Base-by-base conservation (phyloP, 2,329 filamentous ascomycete species). In the Fusarium papillatum region DNA sequence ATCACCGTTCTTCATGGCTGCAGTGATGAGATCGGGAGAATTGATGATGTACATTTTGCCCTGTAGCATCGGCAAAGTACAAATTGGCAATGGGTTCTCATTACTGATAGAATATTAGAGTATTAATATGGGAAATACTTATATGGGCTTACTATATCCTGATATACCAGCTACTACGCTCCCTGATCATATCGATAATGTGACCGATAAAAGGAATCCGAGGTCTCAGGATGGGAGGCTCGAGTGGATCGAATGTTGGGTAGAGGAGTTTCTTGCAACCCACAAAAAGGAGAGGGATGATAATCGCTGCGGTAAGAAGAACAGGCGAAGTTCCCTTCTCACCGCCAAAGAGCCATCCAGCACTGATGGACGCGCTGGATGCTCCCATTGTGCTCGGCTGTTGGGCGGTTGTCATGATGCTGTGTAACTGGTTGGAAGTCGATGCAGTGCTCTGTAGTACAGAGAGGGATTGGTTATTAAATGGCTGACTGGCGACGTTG, bases 1-100 rank as follows among this genome's bases (percentile, higher is more conserved):
- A 16, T 66, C 39, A 10, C 19, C 9, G 36, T 57, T 66, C 10
- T 48, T 55, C 64, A 66, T 57, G 5, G 64, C 64, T 5, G 50
- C 48, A 1, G 48, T 22, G 24, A 66, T 43, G 17, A 66, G 48
- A 17, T 43, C 38, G 3, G 64, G 64, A 5, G 64, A 29, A 9
- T 66, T 66, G 64, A 66, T 66, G 24, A 66, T 16, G 13, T 66
- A 66, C 36, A 66, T 55, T 29, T 66, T 66, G 24, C 64, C 64
- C 13, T 66, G 43, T 13, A 66, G 64, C 64, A 66, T 66, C 36
- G 64, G 64, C 48, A 66, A 53, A 6, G 64, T 66, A 29, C 64
- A 66, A 17, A 66, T 66, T 5, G 64, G 53, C n/a, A 61, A 31
- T 7, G 26, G 17, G 5, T 13, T 26, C 22, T 66, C 64, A 7